Conservation (phyloP, 352 stramenopile species). For the Globisporangium nagaii region DNA sequence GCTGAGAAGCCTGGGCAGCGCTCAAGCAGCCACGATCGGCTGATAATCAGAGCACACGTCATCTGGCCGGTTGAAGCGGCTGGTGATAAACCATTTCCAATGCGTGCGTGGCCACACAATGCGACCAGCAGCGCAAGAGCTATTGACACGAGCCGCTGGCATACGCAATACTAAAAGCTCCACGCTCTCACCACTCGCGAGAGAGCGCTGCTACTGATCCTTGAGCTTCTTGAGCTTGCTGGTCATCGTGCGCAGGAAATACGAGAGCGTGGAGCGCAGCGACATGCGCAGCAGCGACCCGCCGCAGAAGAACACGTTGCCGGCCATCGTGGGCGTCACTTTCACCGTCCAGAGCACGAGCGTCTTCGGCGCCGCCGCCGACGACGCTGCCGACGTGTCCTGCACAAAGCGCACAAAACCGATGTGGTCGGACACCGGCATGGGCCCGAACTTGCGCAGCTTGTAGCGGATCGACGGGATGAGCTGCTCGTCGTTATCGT, state of each 20-base stretch:
- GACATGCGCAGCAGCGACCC: conserved; percentile 25
- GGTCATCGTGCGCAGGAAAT: conserved; percentile 19
- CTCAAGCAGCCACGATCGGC: no score
- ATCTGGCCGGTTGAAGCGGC: not conserved
- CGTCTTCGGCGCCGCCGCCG: conserved; percentile 15
- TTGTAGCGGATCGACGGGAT: conserved; percentile 54
- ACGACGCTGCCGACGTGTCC: conserved; percentile 11
- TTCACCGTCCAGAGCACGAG: conserved; percentile 51
- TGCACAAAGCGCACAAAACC: conserved; percentile 59
- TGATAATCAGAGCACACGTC: no score
- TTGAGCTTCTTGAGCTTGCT: conserved; percentile 8
- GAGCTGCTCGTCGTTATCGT: conserved; percentile 10
- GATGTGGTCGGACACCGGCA: conserved; percentile 40
- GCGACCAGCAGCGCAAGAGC: not conserved
- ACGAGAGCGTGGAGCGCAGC: conserved; percentile 27
- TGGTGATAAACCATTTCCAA: not conserved
- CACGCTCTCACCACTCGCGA: conserved; percentile 1
- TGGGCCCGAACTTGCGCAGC: conserved; percentile 33
- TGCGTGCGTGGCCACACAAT: not conserved
- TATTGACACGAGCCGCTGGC: not conserved
- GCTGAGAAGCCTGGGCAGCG: no score
- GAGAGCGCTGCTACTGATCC: not conserved
- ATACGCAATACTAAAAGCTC: not conserved
- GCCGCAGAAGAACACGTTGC: conserved; percentile 46
- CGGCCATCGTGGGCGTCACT: conserved; percentile 25